A percentile compares a stretch with the other conserved stretches of the same genome.
Conservation (phyloP, 2,329 filamentous ascomycete species). For the Plenodomus tracheiphilus region DNA sequence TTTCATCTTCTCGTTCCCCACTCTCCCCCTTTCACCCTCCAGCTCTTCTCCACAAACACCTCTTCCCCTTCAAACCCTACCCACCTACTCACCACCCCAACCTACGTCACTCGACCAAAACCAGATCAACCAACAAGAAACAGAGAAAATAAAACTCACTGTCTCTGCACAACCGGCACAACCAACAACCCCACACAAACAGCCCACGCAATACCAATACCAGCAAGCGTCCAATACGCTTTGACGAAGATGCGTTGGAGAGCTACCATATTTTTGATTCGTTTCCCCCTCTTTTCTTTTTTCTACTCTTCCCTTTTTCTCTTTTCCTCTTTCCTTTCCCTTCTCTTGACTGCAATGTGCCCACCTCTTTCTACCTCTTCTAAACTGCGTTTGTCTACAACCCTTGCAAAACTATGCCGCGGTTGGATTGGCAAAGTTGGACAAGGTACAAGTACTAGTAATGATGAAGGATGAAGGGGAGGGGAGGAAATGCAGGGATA, state of each 20-base stretch:
- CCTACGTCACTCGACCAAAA: too few relatives aligned
- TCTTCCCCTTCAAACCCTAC: too few relatives aligned
- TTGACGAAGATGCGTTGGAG: constrained; percentile 37
- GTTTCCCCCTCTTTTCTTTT: neutral
- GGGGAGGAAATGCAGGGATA: neutral
- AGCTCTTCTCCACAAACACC: too few relatives aligned
- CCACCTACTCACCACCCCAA: neutral
- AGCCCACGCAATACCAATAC: constrained; percentile 67
- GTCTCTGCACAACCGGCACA: constrained; percentile 73
- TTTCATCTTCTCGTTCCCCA: neutral
- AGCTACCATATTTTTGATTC: constrained; percentile 25
- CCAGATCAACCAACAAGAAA: neutral
- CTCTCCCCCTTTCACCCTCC: too few relatives aligned
- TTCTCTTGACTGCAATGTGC: neutral
- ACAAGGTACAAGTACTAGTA: too few relatives aligned
- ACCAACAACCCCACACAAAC: constrained; percentile 67
- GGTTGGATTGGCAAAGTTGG: neutral
- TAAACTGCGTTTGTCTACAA: too few relatives aligned
- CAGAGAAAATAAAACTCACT: constrained; percentile 59
- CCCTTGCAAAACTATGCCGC: too few relatives aligned
- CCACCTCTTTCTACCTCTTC: too few relatives aligned
- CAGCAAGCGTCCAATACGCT: constrained; percentile 46
- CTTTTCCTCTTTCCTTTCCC: neutral
- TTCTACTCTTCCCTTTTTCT: neutral
- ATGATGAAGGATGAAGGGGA: too few relatives aligned